A percentile compares a stretch with the other conserved stretches of the same genome.
Evolutionary conservation across 169 alveolate genomes (phyloP).

Genomic region (Plasmodium knowlesi): DNA sequence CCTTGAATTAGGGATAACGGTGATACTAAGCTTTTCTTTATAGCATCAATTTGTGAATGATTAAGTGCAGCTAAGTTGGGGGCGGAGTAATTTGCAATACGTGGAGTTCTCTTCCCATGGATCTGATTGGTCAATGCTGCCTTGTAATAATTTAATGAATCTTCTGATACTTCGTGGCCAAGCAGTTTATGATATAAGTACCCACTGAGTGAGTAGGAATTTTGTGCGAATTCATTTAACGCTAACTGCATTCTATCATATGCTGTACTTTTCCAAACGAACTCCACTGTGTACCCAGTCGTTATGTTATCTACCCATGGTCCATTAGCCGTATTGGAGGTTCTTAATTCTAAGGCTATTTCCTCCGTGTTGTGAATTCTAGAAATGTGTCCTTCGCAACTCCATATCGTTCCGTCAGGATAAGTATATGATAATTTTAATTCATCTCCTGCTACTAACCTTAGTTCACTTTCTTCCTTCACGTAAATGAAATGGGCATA

Average conservation of each 20-base stretch:
- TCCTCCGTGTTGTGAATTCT: constrained; percentile 85
- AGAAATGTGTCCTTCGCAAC: constrained; percentile 87
- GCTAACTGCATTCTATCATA: constrained; percentile 95
- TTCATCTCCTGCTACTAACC: constrained; percentile 93
- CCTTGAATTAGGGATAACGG: constrained; percentile 96
- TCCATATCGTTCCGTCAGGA: constrained; percentile 82
- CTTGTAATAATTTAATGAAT: constrained; percentile 29
- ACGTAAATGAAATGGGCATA: constrained; percentile 91
- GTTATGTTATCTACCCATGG: constrained; percentile 80
- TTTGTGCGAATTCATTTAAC: constrained; percentile 79
- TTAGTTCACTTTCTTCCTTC: constrained; percentile 90
- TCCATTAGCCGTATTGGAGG: constrained; percentile 79
- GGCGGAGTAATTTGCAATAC: constrained; percentile 90
- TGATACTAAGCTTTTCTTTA: constrained; percentile 90
- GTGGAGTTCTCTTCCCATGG: constrained; percentile 69
- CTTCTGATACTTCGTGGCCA: constrained; percentile 77
- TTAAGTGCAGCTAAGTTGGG: constrained; percentile 94
- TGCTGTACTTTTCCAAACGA: constrained; percentile 95
- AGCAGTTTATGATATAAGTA: constrained; percentile 82
- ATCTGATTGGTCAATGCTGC: constrained; percentile 10
- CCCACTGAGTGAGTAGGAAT: constrained; percentile 76
- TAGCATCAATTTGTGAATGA: constrained; percentile 93
- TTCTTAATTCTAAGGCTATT: constrained; percentile 87
- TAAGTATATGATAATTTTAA: constrained; percentile 82
- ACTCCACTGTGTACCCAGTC: constrained; percentile 89